phyloP scores from a whole-genome alignment of 306 rosid species.

The Benincasa hispida region DNA sequence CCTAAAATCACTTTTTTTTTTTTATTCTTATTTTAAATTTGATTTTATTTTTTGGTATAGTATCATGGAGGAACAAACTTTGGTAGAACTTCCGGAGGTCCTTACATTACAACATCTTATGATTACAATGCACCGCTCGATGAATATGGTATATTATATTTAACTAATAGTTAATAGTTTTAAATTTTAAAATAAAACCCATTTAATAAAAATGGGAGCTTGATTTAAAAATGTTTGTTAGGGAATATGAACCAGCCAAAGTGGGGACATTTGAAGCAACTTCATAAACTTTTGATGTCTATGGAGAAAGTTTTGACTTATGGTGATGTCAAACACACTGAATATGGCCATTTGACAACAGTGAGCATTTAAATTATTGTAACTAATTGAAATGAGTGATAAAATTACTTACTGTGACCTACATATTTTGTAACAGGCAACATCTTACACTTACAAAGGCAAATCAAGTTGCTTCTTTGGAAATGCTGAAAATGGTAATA shows the following conservation, averaged over 20 bases:
- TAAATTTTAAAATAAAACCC: neutral
- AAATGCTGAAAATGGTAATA: slow-evolving; percentile 19
- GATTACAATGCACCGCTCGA: slow-evolving; percentile 46
- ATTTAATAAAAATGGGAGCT: no score
- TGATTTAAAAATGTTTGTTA: neutral
- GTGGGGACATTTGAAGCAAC: no score
- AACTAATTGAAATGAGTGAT: no score
- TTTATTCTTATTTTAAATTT: no score
- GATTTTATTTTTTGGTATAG: neutral
- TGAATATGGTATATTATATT: slow-evolving; percentile 29
- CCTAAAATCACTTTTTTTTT: no score
- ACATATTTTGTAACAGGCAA: slow-evolving; percentile 14
- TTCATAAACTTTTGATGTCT: no score
- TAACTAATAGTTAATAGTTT: no score
- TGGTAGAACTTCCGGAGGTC: slow-evolving; percentile 44
- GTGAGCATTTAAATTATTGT: no score
- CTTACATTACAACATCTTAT: slow-evolving; percentile 14
- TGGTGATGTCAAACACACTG: no score
- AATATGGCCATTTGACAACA: no score
- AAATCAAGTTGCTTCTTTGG: slow-evolving; percentile 15
- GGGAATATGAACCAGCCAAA: neutral
- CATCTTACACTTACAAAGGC: slow-evolving; percentile 22
- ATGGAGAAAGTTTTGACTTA: no score
- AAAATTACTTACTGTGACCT: no score
- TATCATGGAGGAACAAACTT: slow-evolving; percentile 52